A percentile compares a stretch with the other conserved stretches of the same genome.
These are phyloP conservation scores for Acacia pycnantha DNA, from an alignment of 331 rosid species.

Conservation along the genomic window DNA sequence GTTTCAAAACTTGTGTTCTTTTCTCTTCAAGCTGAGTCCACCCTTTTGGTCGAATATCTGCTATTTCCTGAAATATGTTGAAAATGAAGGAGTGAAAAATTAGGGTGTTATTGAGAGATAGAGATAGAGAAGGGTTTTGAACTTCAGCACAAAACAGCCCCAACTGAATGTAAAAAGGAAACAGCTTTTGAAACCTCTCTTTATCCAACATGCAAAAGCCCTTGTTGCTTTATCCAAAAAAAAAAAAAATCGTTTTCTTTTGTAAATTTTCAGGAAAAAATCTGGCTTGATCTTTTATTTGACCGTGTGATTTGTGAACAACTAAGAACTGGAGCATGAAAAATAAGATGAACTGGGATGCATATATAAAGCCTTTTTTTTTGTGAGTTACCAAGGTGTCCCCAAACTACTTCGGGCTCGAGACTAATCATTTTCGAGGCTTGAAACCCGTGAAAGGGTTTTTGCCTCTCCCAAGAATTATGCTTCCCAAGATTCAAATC, in stretches of 20 bases:
- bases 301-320: conserved; percentile 8
- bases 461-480: no score
- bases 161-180: conserved; percentile 40
- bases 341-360: neutral
- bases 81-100: conserved; percentile 9
- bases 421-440: no score
- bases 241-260: conserved; percentile 31
- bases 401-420: no score
- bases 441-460: no score
- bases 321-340: neutral
- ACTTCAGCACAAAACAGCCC: conserved; percentile 38
- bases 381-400: no score
- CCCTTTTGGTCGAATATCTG: conserved; percentile 38
- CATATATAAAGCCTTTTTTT: neutral
- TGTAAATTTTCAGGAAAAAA: neutral
- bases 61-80: conserved; percentile 46
- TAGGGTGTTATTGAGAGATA: neutral
- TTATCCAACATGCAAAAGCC: conserved; percentile 40
- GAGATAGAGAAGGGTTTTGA: neutral
- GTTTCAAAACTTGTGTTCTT: conserved; percentile 28
- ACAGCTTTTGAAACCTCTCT: conserved; percentile 38
- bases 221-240: neutral
- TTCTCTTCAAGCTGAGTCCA: conserved; percentile 39
- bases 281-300: neutral
- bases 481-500: no score